Evolutionary conservation across 768 basidiomycete genomes (phyloP).

Genomic region (Boletus subparvulus): DNA sequence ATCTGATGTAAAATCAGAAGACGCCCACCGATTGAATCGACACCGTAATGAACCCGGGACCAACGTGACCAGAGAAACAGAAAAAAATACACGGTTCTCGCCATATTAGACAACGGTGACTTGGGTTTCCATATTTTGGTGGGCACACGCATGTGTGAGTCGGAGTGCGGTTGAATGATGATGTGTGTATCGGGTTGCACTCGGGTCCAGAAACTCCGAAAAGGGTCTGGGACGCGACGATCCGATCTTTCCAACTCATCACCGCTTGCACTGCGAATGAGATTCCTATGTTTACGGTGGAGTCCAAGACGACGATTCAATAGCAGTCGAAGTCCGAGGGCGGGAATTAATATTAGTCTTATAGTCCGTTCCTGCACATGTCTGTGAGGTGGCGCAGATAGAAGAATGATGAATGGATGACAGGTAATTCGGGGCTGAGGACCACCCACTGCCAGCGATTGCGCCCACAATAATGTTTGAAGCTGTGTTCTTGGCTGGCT

Average conservation of each 20-base stretch:
- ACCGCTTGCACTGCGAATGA: background rate
- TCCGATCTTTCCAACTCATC: background rate
- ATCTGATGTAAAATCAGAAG: conserved; percentile 7
- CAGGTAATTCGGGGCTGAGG: background rate
- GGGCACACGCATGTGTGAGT: background rate
- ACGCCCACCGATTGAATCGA: conserved; percentile 5
- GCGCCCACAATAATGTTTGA: background rate
- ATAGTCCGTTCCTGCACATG: background rate
- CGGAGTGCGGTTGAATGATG: no score
- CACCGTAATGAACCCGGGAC: background rate
- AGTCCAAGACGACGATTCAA: background rate
- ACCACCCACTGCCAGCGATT: background rate
- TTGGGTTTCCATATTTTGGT: background rate
- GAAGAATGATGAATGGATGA: background rate
- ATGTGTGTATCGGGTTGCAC: no score
- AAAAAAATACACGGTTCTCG: background rate
- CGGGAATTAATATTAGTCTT: conserved; percentile 1
- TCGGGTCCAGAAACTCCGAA: conserved; percentile 1
- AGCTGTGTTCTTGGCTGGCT: background rate
- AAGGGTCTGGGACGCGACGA: background rate
- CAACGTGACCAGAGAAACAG: background rate
- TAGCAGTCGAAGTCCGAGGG: background rate
- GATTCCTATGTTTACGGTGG: no score
- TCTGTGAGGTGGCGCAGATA: background rate
- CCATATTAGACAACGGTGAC: background rate